phyloP scores from a whole-genome alignment of 2,329 filamentous ascomycete genomes.

The Diplocarpon rosae region DNA sequence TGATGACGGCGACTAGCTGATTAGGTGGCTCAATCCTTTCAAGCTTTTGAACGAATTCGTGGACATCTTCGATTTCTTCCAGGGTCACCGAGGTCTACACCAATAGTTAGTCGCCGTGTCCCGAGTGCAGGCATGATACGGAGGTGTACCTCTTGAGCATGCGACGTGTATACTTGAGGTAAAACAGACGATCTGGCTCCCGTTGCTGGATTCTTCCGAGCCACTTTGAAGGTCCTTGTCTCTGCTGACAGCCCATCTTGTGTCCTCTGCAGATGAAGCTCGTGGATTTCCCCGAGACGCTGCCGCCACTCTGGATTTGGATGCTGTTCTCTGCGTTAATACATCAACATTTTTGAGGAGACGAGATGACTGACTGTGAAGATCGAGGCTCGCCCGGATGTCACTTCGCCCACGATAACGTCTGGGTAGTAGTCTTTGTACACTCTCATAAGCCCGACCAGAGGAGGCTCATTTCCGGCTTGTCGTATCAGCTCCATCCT shows the following conservation, averaged over 20 bases:
- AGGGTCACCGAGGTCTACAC: conserved; percentile 50
- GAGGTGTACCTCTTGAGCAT: conserved; percentile 49
- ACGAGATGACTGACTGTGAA: conserved; percentile 39
- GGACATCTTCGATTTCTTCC: conserved; percentile 66
- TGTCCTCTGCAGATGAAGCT: conserved; percentile 39
- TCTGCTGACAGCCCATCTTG: conserved; percentile 31
- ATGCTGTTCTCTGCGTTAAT: conserved; percentile 35
- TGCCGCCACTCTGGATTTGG: conserved; percentile 67
- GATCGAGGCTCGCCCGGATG: conserved; percentile 47
- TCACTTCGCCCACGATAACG: conserved; percentile 64
- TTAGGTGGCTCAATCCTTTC: conserved; percentile 74
- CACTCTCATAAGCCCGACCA: conserved; percentile 66
- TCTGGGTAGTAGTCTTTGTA: conserved; percentile 89
- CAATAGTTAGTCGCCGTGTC: conserved; percentile 2
- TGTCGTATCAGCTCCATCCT: conserved; percentile 48
- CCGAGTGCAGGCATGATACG: background rate
- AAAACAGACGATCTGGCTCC: conserved; percentile 41
- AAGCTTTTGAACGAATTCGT: conserved; percentile 58
- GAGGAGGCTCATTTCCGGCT: conserved; percentile 59
- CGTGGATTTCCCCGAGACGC: conserved; percentile 57
- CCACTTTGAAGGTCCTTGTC: conserved; percentile 51
- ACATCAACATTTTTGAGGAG: background rate
- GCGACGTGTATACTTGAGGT: conserved; percentile 62
- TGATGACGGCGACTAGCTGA: conserved; percentile 66
- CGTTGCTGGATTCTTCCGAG: conserved; percentile 37